Base-by-base conservation (phyloP, 2,329 filamentous ascomycete genomes). In the Colletotrichum gloeosporioides region DNA sequence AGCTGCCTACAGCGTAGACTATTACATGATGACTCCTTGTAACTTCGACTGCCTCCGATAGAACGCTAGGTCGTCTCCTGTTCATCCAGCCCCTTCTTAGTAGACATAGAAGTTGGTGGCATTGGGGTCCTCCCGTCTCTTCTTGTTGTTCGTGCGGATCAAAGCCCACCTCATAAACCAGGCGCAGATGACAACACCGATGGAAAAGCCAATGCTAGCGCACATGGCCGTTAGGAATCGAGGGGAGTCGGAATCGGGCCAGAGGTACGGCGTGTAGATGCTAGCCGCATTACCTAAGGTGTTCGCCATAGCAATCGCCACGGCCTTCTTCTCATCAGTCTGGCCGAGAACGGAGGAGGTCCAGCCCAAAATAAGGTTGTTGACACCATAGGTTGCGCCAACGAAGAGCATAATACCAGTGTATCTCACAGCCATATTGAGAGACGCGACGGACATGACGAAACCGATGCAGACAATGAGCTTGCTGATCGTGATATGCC, bases 311-410 rank as follows among this genome's bases (percentile, higher is more conserved):
- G 85, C 86, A 10, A 89, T 82, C 2, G 85, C 82, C 1, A 84
- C 84, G 0, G 87, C 87, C 76, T 87, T 88, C 80, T 89, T 88
- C 79, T 89, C 87, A 6, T 86, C 83, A 0, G 86, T 87, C 77
- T 88, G 87, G 1, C 86, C 86, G 22, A 87, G 83, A 0, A 84
- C 84, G 1, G 80, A 82, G 1, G 83, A 82, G 1, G 84, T 83
- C 87, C 87, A 89, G 7, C 85, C 86, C 0, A 88, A 80, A 53
- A 87, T 86, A 15, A 89, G 83, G 65, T 84, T 85, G 78, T 88
- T 89, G 25, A 88, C 86, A 4, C 82, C 84, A 22, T 77, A 72
- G 3, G 73, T 76, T 65, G 71, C 68, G 4, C 82, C 82, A 8
- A 85, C 83, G 55, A 86, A 86, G 5, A 87, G 82, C 9, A 86